Evolutionary conservation across 129 eudicot species (phyloP).

Genomic region (Flaveria robusta): DNA sequence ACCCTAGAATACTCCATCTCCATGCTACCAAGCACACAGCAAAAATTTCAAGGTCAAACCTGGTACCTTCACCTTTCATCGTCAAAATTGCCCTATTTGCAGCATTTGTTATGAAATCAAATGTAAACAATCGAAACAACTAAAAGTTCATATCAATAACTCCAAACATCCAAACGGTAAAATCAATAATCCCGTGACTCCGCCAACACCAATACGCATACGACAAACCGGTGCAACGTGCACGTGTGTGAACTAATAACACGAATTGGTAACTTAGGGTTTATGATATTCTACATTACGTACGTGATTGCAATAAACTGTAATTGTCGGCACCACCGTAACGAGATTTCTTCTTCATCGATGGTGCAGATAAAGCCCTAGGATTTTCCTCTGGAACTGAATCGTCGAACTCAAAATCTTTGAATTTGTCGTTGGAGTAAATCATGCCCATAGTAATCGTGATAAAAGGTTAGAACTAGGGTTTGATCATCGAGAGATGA

Average conservation of each 20-base stretch:
- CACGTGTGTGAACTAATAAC: background rate
- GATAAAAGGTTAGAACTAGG: slow-evolving; percentile 14
- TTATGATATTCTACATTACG: slow-evolving; percentile 20
- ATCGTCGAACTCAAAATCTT: slow-evolving; percentile 36
- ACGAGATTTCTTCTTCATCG: slow-evolving; percentile 17
- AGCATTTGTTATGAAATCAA: background rate
- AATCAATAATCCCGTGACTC: background rate
- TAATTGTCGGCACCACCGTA: slow-evolving; percentile 30
- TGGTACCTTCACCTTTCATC: no score
- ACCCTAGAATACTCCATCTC: background rate
- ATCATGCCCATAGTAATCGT: slow-evolving; percentile 24
- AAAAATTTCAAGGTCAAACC: no score
- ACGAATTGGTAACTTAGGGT: slow-evolving; percentile 4
- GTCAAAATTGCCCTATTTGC: no score
- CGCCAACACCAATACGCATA: slow-evolving; percentile 14
- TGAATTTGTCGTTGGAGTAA: slow-evolving; percentile 1
- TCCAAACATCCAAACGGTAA: slow-evolving; percentile 5
- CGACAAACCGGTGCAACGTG: background rate
- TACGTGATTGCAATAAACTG: slow-evolving; percentile 44
- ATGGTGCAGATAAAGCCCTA: background rate
- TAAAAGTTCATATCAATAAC: background rate
- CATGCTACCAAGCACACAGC: no score
- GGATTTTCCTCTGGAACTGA: slow-evolving; percentile 41
- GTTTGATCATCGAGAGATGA: slow-evolving; percentile 23
- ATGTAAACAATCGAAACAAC: slow-evolving; percentile 8